Base-by-base conservation (phyloP, 257 asterid genomes). In the Anisodus tanguticus region DNA sequence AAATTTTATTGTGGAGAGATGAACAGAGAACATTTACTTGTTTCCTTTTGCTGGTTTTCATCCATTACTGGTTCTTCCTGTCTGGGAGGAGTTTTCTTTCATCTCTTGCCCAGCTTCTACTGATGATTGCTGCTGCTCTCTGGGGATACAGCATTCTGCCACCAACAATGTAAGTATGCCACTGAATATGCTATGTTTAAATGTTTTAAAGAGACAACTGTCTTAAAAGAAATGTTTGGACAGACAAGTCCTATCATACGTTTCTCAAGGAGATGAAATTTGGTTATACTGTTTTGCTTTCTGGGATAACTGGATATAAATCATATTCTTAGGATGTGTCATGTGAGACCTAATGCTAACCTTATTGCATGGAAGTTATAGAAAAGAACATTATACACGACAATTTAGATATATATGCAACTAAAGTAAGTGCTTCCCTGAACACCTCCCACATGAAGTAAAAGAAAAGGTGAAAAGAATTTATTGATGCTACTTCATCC, bases 1-100 rank as follows among this genome's bases (percentile, higher is more conserved):
- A 97, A 77, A 87, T 95, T 89, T 91, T 97, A 89, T 93, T 97
- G 80, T 97, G 99, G 99, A 95, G 98, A 87, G 95, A 93, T 89
- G 98, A 97, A 89, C 93, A 89, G 92, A 90, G 86, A 85, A 90
- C 93, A 69, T 97, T 95, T 85, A 72, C 69, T 59, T 92, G 89
- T 85, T 97, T 97, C 84, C 79, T 95, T 76, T 81, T 90, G 54
- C 86, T 91, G 76, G 88, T 87, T 89, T 81, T 92, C 74, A 85
- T 97, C 84, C 95, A 93, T 89, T 88, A 88, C 88, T 93, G 98
- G 96, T 97, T 93, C 91, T 95, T 95, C 90, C 89, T 97, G 69
- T 88, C 93, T 55, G 97, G 95, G 83, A 89, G 89, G 85, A 93
- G 94, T 74, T 92, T 97, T 72, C 83, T 95, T 86, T 92, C 98